Percentiles rank a stretch among this genome's conserved stretches.
Evolutionary conservation across 1,284 basidiomycete genomes (phyloP).

Genomic region (Ceratorhiza oryzae-sativae): DNA sequence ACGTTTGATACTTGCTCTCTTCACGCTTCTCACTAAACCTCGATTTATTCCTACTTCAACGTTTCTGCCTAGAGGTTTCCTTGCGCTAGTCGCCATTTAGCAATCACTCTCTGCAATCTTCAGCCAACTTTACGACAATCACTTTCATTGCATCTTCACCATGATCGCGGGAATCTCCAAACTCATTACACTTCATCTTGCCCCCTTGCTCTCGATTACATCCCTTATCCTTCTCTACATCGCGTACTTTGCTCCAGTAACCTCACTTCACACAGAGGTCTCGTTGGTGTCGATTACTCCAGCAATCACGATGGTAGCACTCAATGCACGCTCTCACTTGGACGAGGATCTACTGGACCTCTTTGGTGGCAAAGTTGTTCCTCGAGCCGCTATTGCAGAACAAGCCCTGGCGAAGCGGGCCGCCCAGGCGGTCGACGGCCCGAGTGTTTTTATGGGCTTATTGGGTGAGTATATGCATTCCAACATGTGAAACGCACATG

Average conservation of each 20-base stretch:
- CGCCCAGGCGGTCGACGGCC: conserved; percentile 63
- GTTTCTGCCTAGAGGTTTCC: conserved; percentile 7
- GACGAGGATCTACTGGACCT: conserved; percentile 46
- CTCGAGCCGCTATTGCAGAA: conserved; percentile 32
- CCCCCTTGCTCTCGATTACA: conserved; percentile 69
- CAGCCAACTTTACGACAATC: not conserved
- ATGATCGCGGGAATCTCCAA: conserved; percentile 77
- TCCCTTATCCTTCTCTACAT: conserved; percentile 70
- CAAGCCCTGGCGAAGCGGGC: conserved; percentile 28
- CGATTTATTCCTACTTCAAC: conserved; percentile 12
- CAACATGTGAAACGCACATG: conserved; percentile 22
- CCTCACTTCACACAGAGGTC: conserved; percentile 67
- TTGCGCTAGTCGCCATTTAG: conserved; percentile 23
- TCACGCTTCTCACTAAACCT: conserved; percentile 12
- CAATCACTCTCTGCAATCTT: conserved; percentile 16
- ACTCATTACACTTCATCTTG: conserved; percentile 70
- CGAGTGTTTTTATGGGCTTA: conserved; percentile 69
- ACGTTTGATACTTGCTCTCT: conserved; percentile 25
- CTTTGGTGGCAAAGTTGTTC: conserved; percentile 33
- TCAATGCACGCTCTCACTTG: conserved; percentile 49
- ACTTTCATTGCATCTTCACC: conserved; percentile 45
- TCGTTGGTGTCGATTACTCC: conserved; percentile 69
- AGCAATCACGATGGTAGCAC: conserved; percentile 52
- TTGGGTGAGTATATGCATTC: conserved; percentile 58
- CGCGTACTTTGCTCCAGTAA: conserved; percentile 67